phyloP scores from a whole-genome alignment of 73 alveolate genomes.

The Paramecium pentaurelia region DNA sequence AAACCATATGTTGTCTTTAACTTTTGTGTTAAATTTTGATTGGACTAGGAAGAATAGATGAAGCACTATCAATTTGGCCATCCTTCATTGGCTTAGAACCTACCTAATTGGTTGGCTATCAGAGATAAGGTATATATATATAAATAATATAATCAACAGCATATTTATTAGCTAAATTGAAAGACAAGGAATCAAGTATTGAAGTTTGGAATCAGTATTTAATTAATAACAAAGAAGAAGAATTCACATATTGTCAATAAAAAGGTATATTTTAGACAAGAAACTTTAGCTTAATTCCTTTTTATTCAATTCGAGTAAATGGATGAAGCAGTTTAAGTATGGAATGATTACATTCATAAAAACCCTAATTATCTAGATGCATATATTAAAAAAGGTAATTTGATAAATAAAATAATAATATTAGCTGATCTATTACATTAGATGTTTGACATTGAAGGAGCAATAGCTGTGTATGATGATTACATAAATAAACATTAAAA shows the following conservation, averaged over 20 bases:
- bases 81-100: background rate
- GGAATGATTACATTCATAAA: background rate
- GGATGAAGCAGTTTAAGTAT: background rate
- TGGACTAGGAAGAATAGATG: background rate
- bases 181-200: background rate
- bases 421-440: background rate
- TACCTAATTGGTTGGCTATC: background rate
- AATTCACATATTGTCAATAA: background rate
- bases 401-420: background rate
- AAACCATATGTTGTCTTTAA: background rate
- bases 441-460: background rate
- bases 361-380: background rate
- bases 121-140: background rate
- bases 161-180: background rate
- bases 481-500: background rate
- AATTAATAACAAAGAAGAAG: background rate
- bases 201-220: background rate
- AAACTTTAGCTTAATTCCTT: background rate
- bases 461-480: background rate
- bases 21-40: background rate
- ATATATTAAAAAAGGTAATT: background rate
- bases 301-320: background rate
- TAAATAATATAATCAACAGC: background rate
- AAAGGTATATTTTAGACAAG: background rate
- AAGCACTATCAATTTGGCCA: background rate